Evolutionary conservation across 73 alveolate genomes (phyloP).

Genomic region (Symbiodinium pilosum): DNA sequence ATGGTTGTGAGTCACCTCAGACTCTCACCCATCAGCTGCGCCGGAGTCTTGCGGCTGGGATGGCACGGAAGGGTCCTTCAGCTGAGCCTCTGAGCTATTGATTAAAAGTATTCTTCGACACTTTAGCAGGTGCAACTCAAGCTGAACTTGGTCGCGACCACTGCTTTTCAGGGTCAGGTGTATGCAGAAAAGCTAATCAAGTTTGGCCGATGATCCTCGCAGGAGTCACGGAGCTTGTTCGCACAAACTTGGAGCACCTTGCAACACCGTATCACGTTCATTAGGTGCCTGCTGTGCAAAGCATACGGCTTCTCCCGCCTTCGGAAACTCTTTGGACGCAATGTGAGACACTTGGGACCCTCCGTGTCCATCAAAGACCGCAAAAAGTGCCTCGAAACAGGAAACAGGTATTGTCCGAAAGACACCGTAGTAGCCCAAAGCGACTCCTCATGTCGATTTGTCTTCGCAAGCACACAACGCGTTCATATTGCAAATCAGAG

Average conservation of each 20-base stretch:
- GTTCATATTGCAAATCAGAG: too few species aligned
- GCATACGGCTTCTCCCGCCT: constrained; percentile 24
- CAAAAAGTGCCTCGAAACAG: constrained; percentile 62
- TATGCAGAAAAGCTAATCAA: too few species aligned
- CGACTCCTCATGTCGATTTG: too few species aligned
- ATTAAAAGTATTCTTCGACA: neutral
- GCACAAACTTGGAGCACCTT: constrained; percentile 89
- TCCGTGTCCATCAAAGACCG: constrained; percentile 93
- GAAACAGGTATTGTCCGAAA: too few species aligned
- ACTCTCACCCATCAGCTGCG: neutral
- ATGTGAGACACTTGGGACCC: constrained; percentile 92
- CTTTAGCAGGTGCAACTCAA: too few species aligned
- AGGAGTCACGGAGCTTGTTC: constrained; percentile 49
- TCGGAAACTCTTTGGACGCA: constrained; percentile 86
- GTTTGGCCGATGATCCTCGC: neutral
- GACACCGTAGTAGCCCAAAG: too few species aligned
- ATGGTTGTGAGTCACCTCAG: too few species aligned
- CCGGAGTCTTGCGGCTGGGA: too few species aligned
- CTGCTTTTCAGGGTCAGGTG: too few species aligned
- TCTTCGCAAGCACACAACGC: too few species aligned
- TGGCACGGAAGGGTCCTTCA: too few species aligned
- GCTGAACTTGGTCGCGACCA: too few species aligned
- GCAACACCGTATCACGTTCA: neutral
- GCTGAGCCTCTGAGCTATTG: neutral
- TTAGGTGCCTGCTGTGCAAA: neutral